Evolutionary conservation across 2,329 filamentous ascomycete species (phyloP).

Genomic region (Colletotrichum endophyticum): DNA sequence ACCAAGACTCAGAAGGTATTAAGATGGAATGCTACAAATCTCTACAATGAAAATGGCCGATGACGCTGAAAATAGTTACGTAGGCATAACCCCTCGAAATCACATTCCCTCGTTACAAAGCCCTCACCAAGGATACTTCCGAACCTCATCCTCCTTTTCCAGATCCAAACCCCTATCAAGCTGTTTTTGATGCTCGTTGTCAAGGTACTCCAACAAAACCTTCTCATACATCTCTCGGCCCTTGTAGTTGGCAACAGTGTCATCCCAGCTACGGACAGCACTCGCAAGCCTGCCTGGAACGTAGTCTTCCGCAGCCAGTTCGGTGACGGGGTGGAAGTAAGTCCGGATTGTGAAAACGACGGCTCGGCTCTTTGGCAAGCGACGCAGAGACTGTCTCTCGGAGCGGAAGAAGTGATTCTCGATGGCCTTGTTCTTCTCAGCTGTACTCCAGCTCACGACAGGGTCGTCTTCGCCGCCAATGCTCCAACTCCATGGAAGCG

Average conservation of each 20-base stretch:
- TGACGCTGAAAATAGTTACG: background rate
- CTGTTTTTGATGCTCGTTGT: slow-evolving; percentile 76
- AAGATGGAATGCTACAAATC: background rate
- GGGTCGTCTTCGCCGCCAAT: slow-evolving; percentile 75
- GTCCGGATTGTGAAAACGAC: slow-evolving; percentile 80
- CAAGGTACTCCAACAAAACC: slow-evolving; percentile 78
- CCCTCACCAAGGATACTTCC: slow-evolving; percentile 64
- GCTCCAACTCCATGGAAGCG: slow-evolving; percentile 75
- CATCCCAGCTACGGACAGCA: slow-evolving; percentile 81
- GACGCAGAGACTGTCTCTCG: slow-evolving; percentile 73
- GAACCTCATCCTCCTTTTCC: slow-evolving; percentile 62
- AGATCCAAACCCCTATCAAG: slow-evolving; percentile 68
- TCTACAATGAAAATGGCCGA: background rate
- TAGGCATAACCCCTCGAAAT: background rate
- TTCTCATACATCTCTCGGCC: slow-evolving; percentile 76
- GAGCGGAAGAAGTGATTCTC: slow-evolving; percentile 78
- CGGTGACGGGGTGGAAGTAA: slow-evolving; percentile 76
- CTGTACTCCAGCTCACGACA: slow-evolving; percentile 74
- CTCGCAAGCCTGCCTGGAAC: slow-evolving; percentile 81
- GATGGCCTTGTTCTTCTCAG: slow-evolving; percentile 75
- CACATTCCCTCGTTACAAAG: accelerated
- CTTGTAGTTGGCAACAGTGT: slow-evolving; percentile 79
- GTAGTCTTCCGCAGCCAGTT: slow-evolving; percentile 72
- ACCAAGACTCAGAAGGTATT: background rate
- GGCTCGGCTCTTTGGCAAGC: slow-evolving; percentile 62